A percentile compares a stretch with the other conserved stretches of the same genome.
Evolutionary conservation across 495 filamentous ascomycete species (phyloP).

Genomic region (Penicillium antarcticum): DNA sequence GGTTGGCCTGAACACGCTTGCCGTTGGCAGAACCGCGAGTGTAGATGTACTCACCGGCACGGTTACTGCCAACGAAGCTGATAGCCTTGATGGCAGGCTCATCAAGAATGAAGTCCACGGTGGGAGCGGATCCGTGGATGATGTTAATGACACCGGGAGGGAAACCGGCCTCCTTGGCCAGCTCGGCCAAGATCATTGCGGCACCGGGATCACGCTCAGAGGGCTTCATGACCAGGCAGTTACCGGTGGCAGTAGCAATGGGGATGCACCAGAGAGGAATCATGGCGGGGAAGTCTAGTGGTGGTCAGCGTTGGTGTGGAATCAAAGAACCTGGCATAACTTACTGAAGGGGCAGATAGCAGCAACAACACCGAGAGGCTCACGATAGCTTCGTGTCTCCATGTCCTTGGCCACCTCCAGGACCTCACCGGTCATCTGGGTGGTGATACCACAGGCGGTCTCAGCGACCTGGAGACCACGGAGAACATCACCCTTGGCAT

Average conservation of each 20-base stretch:
- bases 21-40: conserved; percentile 86
- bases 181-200: conserved; percentile 94
- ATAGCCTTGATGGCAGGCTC: conserved; percentile 97
- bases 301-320: conserved; percentile 5
- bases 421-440: conserved; percentile 89
- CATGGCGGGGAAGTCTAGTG: conserved; percentile 91
- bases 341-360: conserved; percentile 98
- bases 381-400: conserved; percentile 91
- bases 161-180: conserved; percentile 88
- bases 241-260: conserved; percentile 90
- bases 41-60: conserved; percentile 97
- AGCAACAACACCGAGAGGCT: conserved; percentile 91
- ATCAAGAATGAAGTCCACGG: conserved; percentile 97
- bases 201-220: conserved; percentile 98
- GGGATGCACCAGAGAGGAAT: conserved; percentile 98
- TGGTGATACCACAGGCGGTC: conserved; percentile 91
- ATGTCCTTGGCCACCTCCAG: conserved; percentile 98
- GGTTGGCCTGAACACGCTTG: conserved; percentile 92
- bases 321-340: conserved; percentile 27
- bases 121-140: conserved; percentile 83
- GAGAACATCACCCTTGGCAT: conserved; percentile 93
- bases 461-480: conserved; percentile 95
- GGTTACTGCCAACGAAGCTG: conserved; percentile 94
- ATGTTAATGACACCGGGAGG: conserved; percentile 93
- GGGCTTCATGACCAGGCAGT: conserved; percentile 92